A percentile compares a stretch with the other conserved stretches of the same genome.
Conservation (phyloP, 148 eudicot genomes). For the Fagopyrum tataricum region DNA sequence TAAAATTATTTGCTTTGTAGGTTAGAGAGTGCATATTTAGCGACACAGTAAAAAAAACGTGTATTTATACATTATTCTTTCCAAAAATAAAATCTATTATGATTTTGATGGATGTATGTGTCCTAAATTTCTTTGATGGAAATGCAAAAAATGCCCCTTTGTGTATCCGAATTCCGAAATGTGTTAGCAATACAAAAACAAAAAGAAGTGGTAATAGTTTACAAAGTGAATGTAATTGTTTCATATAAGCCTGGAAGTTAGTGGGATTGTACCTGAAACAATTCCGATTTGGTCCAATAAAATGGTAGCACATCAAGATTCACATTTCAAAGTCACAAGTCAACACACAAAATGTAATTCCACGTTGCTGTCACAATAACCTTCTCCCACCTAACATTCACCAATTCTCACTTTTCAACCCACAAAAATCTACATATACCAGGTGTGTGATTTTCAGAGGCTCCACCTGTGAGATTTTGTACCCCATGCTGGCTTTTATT, state of each 20-base stretch:
- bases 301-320: not conserved
- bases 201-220: too few species aligned
- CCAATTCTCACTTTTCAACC: not conserved
- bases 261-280: not conserved
- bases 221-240: not conserved
- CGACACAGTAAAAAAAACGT: too few species aligned
- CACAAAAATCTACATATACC: not conserved
- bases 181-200: too few species aligned
- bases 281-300: constrained; percentile 1
- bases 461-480: not conserved
- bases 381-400: constrained; percentile 3
- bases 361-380: not conserved
- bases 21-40: too few species aligned
- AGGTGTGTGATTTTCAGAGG: not conserved
- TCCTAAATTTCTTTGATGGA: too few species aligned
- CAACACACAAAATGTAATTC: not conserved
- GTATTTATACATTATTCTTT: too few species aligned
- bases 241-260: not conserved
- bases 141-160: too few species aligned
- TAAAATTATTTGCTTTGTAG: too few species aligned
- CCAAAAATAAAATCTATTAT: too few species aligned
- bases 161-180: too few species aligned
- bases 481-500: not conserved
- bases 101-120: too few species aligned
- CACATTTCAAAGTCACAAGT: not conserved